These are phyloP conservation scores for Russula sp. DNA, from an alignment of 768 basidiomycete species.

Conservation along the genomic window DNA sequence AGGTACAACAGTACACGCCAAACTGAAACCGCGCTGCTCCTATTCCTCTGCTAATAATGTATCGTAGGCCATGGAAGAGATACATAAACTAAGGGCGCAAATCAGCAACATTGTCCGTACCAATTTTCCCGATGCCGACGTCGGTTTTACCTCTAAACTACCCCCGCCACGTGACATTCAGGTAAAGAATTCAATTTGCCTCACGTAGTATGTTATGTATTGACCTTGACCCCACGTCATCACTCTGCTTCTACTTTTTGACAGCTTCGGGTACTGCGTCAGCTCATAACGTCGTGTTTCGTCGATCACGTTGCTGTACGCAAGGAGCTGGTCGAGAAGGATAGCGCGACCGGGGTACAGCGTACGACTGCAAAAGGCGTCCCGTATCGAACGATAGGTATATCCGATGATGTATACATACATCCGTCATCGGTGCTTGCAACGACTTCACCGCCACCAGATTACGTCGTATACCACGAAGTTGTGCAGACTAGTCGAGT, in stretches of 20 bases:
- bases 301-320: slow-evolving; percentile 94
- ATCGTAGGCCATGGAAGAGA: slow-evolving; percentile 93
- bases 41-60: neutral
- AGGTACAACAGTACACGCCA: slow-evolving; percentile 49
- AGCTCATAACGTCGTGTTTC: slow-evolving; percentile 84
- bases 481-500: slow-evolving; percentile 69
- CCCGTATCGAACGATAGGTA: slow-evolving; percentile 75
- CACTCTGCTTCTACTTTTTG: neutral
- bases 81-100: slow-evolving; percentile 90
- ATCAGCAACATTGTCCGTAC: slow-evolving; percentile 78
- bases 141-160: slow-evolving; percentile 61
- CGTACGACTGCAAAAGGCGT: slow-evolving; percentile 76
- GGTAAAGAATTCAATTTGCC: slow-evolving; percentile 42
- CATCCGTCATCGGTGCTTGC: slow-evolving; percentile 86
- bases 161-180: slow-evolving; percentile 76
- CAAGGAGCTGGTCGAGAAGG: slow-evolving; percentile 71
- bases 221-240: slow-evolving; percentile 6
- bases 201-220: neutral
- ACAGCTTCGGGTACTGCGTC: slow-evolving; percentile 86
- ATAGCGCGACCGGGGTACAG: slow-evolving; percentile 57
- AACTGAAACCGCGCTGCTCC: neutral
- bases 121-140: slow-evolving; percentile 66
- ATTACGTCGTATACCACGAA: slow-evolving; percentile 83
- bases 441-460: slow-evolving; percentile 71
- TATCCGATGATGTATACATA: slow-evolving; percentile 85